phyloP scores from a whole-genome alignment of 371 early-diverging fungal genomes.

The Syncephalastrum racemosum region DNA sequence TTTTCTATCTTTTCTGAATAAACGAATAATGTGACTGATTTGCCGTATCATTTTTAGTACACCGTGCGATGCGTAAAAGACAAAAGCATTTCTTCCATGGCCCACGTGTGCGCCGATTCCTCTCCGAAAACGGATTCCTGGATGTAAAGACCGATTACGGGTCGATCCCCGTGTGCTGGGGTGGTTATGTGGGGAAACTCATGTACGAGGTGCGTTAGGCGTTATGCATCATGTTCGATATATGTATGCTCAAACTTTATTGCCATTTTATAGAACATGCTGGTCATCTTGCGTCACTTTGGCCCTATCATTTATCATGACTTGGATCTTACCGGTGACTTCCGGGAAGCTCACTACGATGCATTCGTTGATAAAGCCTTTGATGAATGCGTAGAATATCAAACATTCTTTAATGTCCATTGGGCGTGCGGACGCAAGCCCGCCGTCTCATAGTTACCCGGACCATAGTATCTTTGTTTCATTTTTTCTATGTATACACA shows the following conservation, averaged over 20 bases:
- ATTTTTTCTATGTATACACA: too few species aligned
- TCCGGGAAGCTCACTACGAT: conserved; percentile 19
- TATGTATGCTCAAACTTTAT: neutral
- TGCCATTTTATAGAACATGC: conserved; percentile 16
- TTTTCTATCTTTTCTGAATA: conserved; percentile 5
- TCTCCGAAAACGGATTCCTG: conserved; percentile 23
- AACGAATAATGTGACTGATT: neutral
- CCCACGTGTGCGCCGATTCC: conserved; percentile 11
- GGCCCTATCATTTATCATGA: conserved; percentile 21
- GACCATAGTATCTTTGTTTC: too few species aligned
- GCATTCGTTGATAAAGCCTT: conserved; percentile 34
- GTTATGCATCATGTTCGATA: neutral
- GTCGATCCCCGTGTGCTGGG: conserved; percentile 45
- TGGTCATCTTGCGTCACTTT: conserved; percentile 16
- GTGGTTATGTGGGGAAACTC: conserved; percentile 41
- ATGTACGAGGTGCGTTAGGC: conserved; percentile 33
- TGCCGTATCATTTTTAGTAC: neutral
- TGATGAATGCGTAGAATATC: conserved; percentile 44
- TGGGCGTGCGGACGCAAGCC: conserved; percentile 35
- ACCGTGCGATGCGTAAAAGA: neutral
- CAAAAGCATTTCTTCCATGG: conserved; percentile 20
- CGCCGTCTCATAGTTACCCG: too few species aligned
- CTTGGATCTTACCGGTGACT: conserved; percentile 20
- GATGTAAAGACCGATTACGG: conserved; percentile 34
- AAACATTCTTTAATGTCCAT: conserved; percentile 36